Evolutionary conservation across 768 basidiomycete genomes (phyloP).

Genomic region (Pleurotus giganteus): DNA sequence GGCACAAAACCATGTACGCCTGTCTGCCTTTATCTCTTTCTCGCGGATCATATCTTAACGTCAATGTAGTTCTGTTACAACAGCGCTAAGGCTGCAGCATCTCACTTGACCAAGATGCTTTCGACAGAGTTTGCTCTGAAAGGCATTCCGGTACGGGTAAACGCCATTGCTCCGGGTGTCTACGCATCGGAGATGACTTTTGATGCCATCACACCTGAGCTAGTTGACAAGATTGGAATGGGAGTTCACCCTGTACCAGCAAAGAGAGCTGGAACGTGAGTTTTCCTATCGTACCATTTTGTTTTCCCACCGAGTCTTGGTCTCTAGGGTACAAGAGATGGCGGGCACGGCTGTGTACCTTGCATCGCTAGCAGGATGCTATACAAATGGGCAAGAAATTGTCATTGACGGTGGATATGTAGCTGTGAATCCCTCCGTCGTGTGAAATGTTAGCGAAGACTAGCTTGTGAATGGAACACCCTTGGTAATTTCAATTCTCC

Average conservation of each 20-base stretch:
- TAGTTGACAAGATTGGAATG: slow-evolving; percentile 55
- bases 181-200: slow-evolving; percentile 76
- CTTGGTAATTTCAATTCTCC: too few species aligned
- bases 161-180: slow-evolving; percentile 73
- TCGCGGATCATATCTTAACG: background rate
- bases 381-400: slow-evolving; percentile 78
- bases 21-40: background rate
- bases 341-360: slow-evolving; percentile 78
- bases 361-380: slow-evolving; percentile 68
- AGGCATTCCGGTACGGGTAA: slow-evolving; percentile 65
- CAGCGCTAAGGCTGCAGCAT: slow-evolving; percentile 73
- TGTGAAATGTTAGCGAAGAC: slow-evolving; percentile 23
- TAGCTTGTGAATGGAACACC: too few species aligned
- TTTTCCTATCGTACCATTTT: too few species aligned
- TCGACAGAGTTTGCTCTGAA: slow-evolving; percentile 74
- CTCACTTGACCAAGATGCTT: slow-evolving; percentile 75
- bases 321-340: slow-evolving; percentile 62
- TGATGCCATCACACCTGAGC: slow-evolving; percentile 42
- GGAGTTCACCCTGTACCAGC: slow-evolving; percentile 63
- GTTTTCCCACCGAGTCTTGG: too few species aligned
- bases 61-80: slow-evolving; percentile 72
- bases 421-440: slow-evolving; percentile 65
- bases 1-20: slow-evolving; percentile 73
- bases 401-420: slow-evolving; percentile 74
- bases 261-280: slow-evolving; percentile 63